These are phyloP conservation scores for Scheffersomyces spartinae DNA, from an alignment of 805 yeast species.

Conservation along the genomic window DNA sequence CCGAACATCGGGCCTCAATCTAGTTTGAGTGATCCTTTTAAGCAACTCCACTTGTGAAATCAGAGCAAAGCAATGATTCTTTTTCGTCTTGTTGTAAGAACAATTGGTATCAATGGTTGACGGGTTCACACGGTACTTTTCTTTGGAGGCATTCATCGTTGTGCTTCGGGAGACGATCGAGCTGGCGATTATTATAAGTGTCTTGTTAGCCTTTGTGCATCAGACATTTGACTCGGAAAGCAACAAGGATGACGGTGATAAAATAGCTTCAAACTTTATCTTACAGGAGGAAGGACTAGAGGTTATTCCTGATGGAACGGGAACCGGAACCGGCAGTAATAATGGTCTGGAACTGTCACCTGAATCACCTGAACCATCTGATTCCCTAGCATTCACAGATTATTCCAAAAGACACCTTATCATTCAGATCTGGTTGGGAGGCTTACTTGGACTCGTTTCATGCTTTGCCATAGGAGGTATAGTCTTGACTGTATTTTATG, in stretches of 20 bases:
- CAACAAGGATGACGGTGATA: neutral
- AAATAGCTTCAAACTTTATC: neutral
- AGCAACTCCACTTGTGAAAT: no score
- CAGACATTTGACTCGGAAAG: slow-evolving; percentile 31
- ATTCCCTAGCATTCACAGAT: neutral
- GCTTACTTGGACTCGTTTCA: slow-evolving; percentile 53
- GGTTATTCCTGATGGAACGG: slow-evolving; percentile 1
- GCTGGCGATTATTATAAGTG: slow-evolving; percentile 66
- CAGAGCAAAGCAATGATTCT: no score
- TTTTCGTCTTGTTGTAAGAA: no score
- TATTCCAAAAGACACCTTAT: slow-evolving; percentile 24
- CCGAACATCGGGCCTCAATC: no score
- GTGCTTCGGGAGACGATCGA: slow-evolving; percentile 66
- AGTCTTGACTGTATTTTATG: slow-evolving; percentile 59
- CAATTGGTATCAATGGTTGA: no score
- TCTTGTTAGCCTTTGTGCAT: slow-evolving; percentile 56
- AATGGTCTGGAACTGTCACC: slow-evolving; percentile 5
- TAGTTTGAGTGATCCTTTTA: no score
- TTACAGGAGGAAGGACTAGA: neutral
- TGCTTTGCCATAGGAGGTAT: slow-evolving; percentile 66
- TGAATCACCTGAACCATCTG: slow-evolving; percentile 2
- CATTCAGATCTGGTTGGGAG: slow-evolving; percentile 77
- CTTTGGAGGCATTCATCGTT: slow-evolving; percentile 65
- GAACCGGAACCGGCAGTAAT: neutral
- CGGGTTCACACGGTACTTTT: no score